A percentile compares a stretch with the other conserved stretches of the same genome.
Conservation (phyloP, 2,329 filamentous ascomycete genomes). For the Magnaporthiopsis rhizophila region DNA sequence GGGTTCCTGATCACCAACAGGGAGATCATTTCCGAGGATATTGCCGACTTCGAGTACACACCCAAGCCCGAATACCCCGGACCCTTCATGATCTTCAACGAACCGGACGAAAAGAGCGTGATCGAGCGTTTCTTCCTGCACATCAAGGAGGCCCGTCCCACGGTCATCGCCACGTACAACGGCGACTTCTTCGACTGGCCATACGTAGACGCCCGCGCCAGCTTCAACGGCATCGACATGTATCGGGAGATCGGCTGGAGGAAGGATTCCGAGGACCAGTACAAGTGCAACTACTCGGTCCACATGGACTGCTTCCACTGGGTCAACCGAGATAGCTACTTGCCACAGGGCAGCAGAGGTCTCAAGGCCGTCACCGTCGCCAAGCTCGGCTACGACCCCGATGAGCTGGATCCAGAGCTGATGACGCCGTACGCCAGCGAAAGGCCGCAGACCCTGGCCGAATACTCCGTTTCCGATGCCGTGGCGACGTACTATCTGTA, state of each 20-base stretch:
- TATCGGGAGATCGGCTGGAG: conserved; percentile 97
- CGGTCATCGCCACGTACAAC: conserved; percentile 99
- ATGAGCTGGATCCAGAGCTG: conserved; percentile 92
- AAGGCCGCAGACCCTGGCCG: conserved; percentile 84
- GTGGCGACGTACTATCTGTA: conserved; percentile 98
- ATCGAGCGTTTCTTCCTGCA: conserved; percentile 92
- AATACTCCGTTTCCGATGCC: conserved; percentile 98
- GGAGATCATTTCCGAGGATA: conserved; percentile 96
- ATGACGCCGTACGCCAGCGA: conserved; percentile 93
- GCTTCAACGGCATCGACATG: conserved; percentile 96
- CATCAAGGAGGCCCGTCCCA: conserved; percentile 88
- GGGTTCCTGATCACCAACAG: conserved; percentile 97
- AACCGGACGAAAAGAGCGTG: conserved; percentile 80
- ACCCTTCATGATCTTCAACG: conserved; percentile 97
- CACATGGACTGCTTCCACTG: conserved; percentile 99
- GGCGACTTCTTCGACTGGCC: conserved; percentile 99
- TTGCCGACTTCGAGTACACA: conserved; percentile 95
- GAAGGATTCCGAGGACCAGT: conserved; percentile 93
- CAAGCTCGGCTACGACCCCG: conserved; percentile 95
- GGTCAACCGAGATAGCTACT: conserved; percentile 97
- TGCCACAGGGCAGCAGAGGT: conserved; percentile 94
- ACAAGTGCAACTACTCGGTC: conserved; percentile 89
- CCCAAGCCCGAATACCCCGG: conserved; percentile 94
- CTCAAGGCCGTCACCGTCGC: conserved; percentile 96
- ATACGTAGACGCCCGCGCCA: conserved; percentile 89